phyloP scores from a whole-genome alignment of 2,329 filamentous ascomycete genomes.

The Ophiostoma perfectum region DNA sequence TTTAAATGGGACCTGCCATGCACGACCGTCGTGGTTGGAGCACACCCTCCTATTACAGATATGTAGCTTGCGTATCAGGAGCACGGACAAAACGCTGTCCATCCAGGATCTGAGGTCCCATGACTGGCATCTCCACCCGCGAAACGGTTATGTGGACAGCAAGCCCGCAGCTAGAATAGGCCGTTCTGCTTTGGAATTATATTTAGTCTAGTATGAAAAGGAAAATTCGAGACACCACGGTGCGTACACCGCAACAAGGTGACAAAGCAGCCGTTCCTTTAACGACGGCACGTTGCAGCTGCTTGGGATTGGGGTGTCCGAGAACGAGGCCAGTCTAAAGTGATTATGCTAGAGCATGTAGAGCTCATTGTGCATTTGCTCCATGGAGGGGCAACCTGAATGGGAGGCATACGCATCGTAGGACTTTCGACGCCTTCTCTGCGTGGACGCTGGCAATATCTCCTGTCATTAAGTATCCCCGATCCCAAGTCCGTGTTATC shows the following conservation, averaged over 20 bases:
- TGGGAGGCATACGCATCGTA: background rate
- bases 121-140: constrained; percentile 3
- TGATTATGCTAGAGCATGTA: background rate
- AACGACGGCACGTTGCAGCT: background rate
- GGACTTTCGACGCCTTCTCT: background rate
- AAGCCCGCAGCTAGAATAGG: background rate
- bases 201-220: background rate
- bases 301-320: background rate
- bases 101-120: constrained; percentile 5
- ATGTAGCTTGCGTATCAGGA: constrained; percentile 8
- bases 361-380: background rate
- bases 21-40: background rate
- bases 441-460: background rate
- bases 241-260: background rate
- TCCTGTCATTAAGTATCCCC: background rate
- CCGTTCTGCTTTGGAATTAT: background rate
- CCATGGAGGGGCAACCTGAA: background rate
- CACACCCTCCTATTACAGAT: background rate
- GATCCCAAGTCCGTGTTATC: background rate
- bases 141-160: background rate
- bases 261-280: background rate
- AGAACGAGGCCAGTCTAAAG: background rate
- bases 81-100: background rate
- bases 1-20: background rate
- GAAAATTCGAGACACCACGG: background rate